Base-by-base conservation (phyloP, 148 eudicot genomes). In the Amaranthus palmeri region DNA sequence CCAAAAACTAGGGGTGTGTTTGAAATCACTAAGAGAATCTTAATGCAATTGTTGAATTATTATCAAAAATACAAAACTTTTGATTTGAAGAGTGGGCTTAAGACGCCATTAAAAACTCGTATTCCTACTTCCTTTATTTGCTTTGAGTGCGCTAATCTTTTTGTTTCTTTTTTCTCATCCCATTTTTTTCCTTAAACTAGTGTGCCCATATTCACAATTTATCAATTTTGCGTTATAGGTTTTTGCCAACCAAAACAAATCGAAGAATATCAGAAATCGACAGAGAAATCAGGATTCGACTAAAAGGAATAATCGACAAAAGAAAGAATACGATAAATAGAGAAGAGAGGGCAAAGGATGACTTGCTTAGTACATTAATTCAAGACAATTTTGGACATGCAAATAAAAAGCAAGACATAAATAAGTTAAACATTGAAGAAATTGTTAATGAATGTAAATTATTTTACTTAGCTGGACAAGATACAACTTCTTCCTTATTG, bases 391-490 rank as follows among this genome's bases (percentile, higher is more conserved):
- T 25, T 25, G 10, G 10, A 44, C 8, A 41, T n/a, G 46, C 56
- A 25, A 52, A 45, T 44, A 72, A 61, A 6, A 57, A 67, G 45
- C 15, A 56, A 8, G 4, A 44, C 3, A 60, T 6, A 11, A 9
- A 14, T 52, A 36, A 66, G 5, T n/a, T 82, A 47, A 79, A 13
- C 49, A 46, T 76, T 8, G 51, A 71, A 7, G 79, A 78, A 14
- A 61, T 81, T 42, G 48, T 78, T 14, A 60, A 71, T 4, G 84
- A 81, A 7, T 78, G 84, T 55, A 81, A 81, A 46, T 13, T 74
- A 10, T 74, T 77, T 79, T 77, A 74, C 67, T 47, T 77, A 51
- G 79, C 81, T 0, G 84, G 84, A 1, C 79, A 78, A 61, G 84
- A 78, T 18, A 70, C 84, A 13, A 81, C 84, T 8, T 70, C 81